phyloP scores from a whole-genome alignment of 1,284 basidiomycete genomes.

The Melampsora americana region DNA sequence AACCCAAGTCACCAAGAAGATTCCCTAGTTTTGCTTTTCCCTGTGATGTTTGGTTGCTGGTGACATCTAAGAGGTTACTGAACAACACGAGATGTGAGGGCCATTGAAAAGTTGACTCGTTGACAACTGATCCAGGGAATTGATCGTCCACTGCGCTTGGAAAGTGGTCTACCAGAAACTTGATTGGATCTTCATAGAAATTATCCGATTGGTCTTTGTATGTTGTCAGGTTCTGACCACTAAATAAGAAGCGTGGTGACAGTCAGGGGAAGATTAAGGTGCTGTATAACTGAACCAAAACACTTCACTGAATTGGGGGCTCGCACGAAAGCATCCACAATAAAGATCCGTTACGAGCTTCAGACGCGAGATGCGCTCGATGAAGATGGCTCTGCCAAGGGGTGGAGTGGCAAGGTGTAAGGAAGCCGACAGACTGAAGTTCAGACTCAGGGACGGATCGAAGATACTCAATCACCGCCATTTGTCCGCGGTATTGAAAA shows the following conservation, averaged over 20 bases:
- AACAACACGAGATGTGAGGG: slow-evolving; percentile 77
- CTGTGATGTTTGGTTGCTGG: slow-evolving; percentile 9
- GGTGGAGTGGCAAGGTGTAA: slow-evolving; percentile 98
- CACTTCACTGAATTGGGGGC: slow-evolving; percentile 69
- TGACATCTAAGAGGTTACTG: slow-evolving; percentile 63
- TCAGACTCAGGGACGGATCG: slow-evolving; percentile 57
- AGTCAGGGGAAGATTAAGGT: slow-evolving; percentile 6
- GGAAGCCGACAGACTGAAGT: slow-evolving; percentile 68
- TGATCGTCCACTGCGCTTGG: slow-evolving; percentile 63
- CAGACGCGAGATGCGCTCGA: slow-evolving; percentile 60
- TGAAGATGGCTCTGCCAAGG: slow-evolving; percentile 91
- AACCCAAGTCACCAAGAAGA: slow-evolving; percentile 64
- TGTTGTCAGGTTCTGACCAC: slow-evolving; percentile 50
- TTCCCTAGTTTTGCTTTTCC: slow-evolving; percentile 56
- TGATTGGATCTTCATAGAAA: slow-evolving; percentile 72
- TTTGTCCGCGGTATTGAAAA: slow-evolving; percentile 73
- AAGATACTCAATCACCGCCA: slow-evolving; percentile 63
- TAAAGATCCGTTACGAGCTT: slow-evolving; percentile 47
- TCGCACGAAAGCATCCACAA: slow-evolving; percentile 87
- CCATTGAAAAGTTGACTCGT: slow-evolving; percentile 68
- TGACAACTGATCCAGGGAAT: slow-evolving; percentile 64
- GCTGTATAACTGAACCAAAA: slow-evolving; percentile 45
- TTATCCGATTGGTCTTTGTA: slow-evolving; percentile 79
- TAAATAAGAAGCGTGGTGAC: neutral
- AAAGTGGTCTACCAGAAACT: slow-evolving; percentile 67